Conservation (phyloP, 148 eudicot species). For the Rhododendron molle region DNA sequence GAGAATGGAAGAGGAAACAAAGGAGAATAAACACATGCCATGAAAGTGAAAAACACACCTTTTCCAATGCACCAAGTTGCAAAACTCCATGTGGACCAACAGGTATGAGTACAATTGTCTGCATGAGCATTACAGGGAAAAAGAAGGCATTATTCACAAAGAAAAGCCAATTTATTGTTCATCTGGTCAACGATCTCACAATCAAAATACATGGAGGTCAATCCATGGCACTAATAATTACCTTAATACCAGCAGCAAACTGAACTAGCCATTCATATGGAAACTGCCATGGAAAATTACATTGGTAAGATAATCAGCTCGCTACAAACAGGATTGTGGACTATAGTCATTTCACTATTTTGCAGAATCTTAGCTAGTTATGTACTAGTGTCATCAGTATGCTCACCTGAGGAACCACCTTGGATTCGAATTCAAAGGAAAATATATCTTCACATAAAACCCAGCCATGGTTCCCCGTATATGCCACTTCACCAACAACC, state of each 20-base stretch:
- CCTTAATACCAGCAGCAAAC: slow-evolving; percentile 69
- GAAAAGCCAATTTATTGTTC: background rate
- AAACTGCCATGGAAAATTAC: slow-evolving; percentile 34
- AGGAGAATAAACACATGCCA: background rate
- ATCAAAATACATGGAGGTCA: background rate
- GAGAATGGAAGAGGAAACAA: background rate
- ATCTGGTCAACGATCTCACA: background rate
- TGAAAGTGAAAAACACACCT: slow-evolving; percentile 34
- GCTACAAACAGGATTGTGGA: background rate
- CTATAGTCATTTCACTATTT: background rate
- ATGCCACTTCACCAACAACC: slow-evolving; percentile 60
- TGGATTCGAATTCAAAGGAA: slow-evolving; percentile 27
- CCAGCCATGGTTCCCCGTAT: slow-evolving; percentile 51
- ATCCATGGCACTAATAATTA: slow-evolving; percentile 16
- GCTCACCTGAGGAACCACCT: slow-evolving; percentile 42
- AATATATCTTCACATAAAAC: slow-evolving; percentile 35
- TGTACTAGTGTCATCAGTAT: background rate
- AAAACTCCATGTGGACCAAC: slow-evolving; percentile 64
- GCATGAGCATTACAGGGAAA: slow-evolving; percentile 19
- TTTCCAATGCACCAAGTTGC: slow-evolving; percentile 70
- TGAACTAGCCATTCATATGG: slow-evolving; percentile 68
- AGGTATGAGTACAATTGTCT: slow-evolving; percentile 72
- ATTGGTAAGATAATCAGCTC: slow-evolving; percentile 7
- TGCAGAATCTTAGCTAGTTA: background rate
- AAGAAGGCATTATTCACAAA: background rate